Evolutionary conservation across 140 eudicot genomes (phyloP).

Genomic region (Flaveria floridana): DNA sequence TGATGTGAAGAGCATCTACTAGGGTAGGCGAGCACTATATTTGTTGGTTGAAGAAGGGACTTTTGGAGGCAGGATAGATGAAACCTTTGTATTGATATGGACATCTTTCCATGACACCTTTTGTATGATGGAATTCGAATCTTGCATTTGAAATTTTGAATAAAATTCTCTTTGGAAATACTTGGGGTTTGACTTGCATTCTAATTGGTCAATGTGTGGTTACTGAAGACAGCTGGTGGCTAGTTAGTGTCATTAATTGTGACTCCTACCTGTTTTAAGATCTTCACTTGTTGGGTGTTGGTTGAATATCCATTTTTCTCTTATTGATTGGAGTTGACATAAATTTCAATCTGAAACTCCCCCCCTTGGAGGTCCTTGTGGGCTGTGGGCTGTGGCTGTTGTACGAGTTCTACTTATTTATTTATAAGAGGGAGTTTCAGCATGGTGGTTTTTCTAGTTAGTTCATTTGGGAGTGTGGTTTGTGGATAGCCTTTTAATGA

Average conservation of each 20-base stretch:
- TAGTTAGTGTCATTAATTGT: constrained; percentile 17
- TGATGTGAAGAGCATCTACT: constrained; percentile 20
- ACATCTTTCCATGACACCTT: constrained; percentile 17
- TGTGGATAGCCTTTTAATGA: constrained; percentile 19
- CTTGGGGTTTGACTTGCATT: constrained; percentile 30
- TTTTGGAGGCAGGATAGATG: constrained; percentile 30
- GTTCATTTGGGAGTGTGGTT: constrained; percentile 26
- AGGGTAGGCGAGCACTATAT: constrained; percentile 15
- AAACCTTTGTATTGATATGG: constrained; percentile 17
- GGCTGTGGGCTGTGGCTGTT: constrained; percentile 9
- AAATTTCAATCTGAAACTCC: constrained; percentile 16
- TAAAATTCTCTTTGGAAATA: constrained; percentile 18
- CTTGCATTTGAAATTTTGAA: constrained; percentile 11
- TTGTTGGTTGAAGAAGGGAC: constrained; percentile 32
- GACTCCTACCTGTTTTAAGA: constrained; percentile 22
- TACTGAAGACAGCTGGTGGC: constrained; percentile 24
- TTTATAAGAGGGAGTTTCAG: constrained; percentile 22
- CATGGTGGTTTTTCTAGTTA: constrained; percentile 23
- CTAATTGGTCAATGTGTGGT: constrained; percentile 26
- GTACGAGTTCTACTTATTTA: constrained; percentile 7
- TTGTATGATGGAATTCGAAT: constrained; percentile 15
- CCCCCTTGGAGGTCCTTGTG: constrained; percentile 7
- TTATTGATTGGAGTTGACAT: constrained; percentile 28
- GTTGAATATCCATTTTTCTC: constrained; percentile 25
- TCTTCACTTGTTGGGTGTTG: constrained; percentile 23